phyloP scores from a whole-genome alignment of 2,329 filamentous ascomycete species.

The Akanthomyces dipterigenus region DNA sequence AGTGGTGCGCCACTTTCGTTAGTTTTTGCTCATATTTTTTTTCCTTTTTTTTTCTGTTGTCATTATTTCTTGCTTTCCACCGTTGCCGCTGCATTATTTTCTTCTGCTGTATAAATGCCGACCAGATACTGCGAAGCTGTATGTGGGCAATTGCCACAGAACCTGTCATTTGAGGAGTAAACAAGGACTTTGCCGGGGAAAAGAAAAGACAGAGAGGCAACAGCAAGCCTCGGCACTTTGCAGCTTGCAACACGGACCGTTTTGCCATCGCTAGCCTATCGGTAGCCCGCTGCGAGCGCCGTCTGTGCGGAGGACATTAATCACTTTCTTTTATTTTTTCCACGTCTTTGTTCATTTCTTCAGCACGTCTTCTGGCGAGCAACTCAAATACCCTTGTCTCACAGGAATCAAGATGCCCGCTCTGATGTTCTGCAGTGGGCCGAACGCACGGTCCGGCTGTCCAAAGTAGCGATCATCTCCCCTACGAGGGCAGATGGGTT shows the following conservation, averaged over 20 bases:
- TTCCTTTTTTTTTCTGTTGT: background rate
- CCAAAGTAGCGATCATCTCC: background rate
- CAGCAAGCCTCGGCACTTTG: background rate
- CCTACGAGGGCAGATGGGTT: background rate
- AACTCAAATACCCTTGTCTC: background rate
- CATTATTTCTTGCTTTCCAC: background rate
- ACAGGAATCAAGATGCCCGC: background rate
- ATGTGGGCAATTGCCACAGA: background rate
- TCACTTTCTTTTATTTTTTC: background rate
- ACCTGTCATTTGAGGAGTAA: background rate
- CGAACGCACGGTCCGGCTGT: background rate
- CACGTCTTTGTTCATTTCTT: no score
- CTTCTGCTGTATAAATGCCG: background rate
- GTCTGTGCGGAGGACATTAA: constrained; percentile 1
- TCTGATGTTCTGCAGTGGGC: constrained; percentile 1
- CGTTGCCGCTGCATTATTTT: background rate
- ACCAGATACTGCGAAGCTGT: no score
- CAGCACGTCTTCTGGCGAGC: background rate
- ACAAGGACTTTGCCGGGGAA: background rate
- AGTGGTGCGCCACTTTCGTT: background rate
- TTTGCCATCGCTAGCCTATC: background rate
- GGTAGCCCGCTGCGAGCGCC: background rate
- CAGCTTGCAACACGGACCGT: background rate
- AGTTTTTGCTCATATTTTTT: background rate
- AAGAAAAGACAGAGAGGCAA: background rate